Conservation (phyloP, 129 eudicot species). For the Pittosporum tobira region DNA sequence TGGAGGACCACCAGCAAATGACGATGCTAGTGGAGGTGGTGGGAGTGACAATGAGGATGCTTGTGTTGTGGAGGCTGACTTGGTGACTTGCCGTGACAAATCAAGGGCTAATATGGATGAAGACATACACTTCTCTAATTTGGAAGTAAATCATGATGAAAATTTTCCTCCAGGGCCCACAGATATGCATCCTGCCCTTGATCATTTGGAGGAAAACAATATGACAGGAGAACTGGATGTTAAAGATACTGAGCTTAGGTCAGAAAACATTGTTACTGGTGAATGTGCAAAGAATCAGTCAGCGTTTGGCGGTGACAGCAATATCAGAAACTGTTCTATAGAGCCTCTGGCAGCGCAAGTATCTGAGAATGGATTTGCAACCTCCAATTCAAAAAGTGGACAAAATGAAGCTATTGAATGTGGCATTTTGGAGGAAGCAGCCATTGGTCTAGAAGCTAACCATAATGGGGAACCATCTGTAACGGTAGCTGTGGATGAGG, state of each 20-base stretch:
- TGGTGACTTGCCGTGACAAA: slow-evolving; percentile 32
- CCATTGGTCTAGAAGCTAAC: slow-evolving; percentile 8
- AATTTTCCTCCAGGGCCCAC: slow-evolving; percentile 17
- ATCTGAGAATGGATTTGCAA: not conserved
- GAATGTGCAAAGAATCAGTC: slow-evolving; percentile 22
- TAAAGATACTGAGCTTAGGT: slow-evolving; percentile 17
- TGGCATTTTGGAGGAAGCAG: slow-evolving; percentile 4
- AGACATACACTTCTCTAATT: slow-evolving; percentile 29
- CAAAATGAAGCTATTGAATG: slow-evolving; percentile 10
- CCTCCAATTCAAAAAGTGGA: not conserved
- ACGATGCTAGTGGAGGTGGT: slow-evolving; percentile 37
- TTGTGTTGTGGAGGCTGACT: slow-evolving; percentile 45
- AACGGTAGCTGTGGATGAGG: slow-evolving; percentile 15
- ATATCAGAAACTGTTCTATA: slow-evolving; percentile 7
- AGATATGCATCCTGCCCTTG: slow-evolving; percentile 21
- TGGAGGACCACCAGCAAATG: not conserved
- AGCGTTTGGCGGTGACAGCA: slow-evolving; percentile 15
- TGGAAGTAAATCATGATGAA: slow-evolving; percentile 21
- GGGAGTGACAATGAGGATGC: slow-evolving; percentile 15
- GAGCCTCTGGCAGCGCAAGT: slow-evolving; percentile 8
- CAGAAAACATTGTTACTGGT: slow-evolving; percentile 14
- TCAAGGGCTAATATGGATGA: slow-evolving; percentile 40
- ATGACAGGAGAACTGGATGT: slow-evolving; percentile 12
- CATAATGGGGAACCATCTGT: slow-evolving; percentile 13
- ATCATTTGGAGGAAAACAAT: slow-evolving; percentile 13